Evolutionary conservation across 2,329 filamentous ascomycete species (phyloP).

Genomic region (Penicillium sp.): DNA sequence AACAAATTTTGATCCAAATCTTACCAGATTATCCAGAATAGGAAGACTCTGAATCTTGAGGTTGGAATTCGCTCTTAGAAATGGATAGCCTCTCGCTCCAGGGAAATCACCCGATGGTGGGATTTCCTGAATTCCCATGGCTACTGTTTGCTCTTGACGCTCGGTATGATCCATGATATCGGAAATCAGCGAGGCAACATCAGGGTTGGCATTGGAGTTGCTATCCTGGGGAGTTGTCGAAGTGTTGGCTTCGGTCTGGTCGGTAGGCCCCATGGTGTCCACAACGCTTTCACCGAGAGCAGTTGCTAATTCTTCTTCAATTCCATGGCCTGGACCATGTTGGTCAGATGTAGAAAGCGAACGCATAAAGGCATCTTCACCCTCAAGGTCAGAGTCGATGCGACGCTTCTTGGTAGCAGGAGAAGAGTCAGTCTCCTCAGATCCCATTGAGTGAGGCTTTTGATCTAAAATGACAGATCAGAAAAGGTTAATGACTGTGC

Average conservation of each 20-base stretch:
- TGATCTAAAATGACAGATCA: constrained; percentile 17
- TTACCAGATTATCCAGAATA: constrained; percentile 56
- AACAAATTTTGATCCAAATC: constrained; percentile 12
- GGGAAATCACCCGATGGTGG: constrained; percentile 26
- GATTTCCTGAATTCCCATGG: constrained; percentile 32
- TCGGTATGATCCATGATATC: constrained; percentile 43
- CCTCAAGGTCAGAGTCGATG: constrained; percentile 28
- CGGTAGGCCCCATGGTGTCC: constrained; percentile 24
- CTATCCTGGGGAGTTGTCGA: background rate
- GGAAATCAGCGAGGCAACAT: constrained; percentile 38
- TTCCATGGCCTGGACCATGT: constrained; percentile 28
- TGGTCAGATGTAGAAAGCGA: constrained; percentile 20
- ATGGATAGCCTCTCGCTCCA: constrained; percentile 32
- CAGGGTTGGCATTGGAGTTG: constrained; percentile 26
- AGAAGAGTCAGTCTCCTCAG: constrained; percentile 27
- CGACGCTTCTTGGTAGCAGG: constrained; percentile 39
- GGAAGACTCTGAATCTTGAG: constrained; percentile 56
- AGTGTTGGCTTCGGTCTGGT: constrained; percentile 18
- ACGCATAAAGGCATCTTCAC: constrained; percentile 18
- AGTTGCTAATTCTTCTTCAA: constrained; percentile 35
- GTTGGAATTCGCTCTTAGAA: constrained; percentile 41
- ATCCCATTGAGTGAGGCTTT: constrained; percentile 26
- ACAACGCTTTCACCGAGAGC: constrained; percentile 29
- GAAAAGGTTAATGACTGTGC: background rate
- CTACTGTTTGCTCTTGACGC: constrained; percentile 37